Percentiles rank a stretch among this genome's conserved stretches.
These are phyloP conservation scores for Nemania abortiva DNA, from an alignment of 2,329 filamentous ascomycete genomes.

Conservation along the genomic window DNA sequence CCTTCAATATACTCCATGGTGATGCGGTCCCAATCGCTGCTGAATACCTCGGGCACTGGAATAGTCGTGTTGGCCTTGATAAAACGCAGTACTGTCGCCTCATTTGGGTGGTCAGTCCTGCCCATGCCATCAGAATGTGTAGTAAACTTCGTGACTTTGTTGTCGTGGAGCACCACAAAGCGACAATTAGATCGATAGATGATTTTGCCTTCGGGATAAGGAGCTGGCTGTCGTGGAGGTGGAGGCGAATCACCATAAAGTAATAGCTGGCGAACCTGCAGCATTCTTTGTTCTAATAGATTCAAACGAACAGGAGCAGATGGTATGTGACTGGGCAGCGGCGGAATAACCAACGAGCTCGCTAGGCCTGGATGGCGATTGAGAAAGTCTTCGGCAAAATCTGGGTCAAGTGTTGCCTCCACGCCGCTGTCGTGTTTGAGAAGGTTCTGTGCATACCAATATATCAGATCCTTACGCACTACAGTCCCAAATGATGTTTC, in stretches of 20 bases:
- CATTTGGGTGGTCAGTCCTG: conserved; percentile 25
- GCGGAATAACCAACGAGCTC: conserved; percentile 4
- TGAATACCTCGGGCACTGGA: conserved; percentile 23
- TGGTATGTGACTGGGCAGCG: conserved; percentile 7
- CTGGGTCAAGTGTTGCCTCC: conserved; percentile 9
- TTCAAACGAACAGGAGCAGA: conserved; percentile 13
- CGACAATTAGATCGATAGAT: conserved; percentile 11
- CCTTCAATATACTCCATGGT: conserved; percentile 30
- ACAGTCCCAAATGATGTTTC: conserved; percentile 19
- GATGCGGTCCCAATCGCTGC: conserved; percentile 28
- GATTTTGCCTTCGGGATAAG: conserved; percentile 23
- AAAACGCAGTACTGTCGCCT: conserved; percentile 23
- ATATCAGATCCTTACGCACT: conserved; percentile 25
- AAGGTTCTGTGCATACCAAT: conserved; percentile 16
- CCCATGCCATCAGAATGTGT: conserved; percentile 20
- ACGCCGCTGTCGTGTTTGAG: conserved; percentile 16
- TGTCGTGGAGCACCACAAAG: conserved; percentile 22
- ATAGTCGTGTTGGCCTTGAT: conserved; percentile 27
- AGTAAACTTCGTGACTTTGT: conserved; percentile 29
- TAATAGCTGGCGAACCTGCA: conserved; percentile 14
- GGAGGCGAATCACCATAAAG: conserved; percentile 29
- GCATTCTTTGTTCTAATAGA: conserved; percentile 19
- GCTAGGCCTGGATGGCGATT: conserved; percentile 16
- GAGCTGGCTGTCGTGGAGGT: conserved; percentile 22
- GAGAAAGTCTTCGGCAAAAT: conserved; percentile 17